phyloP scores from a whole-genome alignment of 2,329 filamentous ascomycete species.

The Kalmusia sp. region DNA sequence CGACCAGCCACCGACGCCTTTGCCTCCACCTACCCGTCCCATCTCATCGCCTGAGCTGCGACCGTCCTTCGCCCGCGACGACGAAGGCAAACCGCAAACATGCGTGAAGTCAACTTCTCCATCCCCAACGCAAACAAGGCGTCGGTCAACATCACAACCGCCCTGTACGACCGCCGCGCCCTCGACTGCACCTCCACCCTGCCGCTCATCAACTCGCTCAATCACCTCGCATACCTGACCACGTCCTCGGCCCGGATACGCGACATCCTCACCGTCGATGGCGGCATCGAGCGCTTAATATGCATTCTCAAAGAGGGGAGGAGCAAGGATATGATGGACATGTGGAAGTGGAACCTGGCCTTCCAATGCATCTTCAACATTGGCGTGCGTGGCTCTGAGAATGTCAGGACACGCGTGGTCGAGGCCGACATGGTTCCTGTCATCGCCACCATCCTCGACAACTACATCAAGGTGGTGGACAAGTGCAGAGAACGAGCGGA shows the following conservation, averaged over 20 bases:
- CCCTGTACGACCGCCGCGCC: conserved; percentile 94
- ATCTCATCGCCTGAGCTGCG: conserved; percentile 14
- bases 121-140: conserved; percentile 99
- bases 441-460: conserved; percentile 96
- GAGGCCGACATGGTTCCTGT: conserved; percentile 99
- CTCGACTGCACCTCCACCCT: conserved; percentile 98
- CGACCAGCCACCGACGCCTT: conserved; percentile 6
- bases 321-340: conserved; percentile 98
- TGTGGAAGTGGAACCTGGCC: conserved; percentile 99
- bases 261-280: conserved; percentile 98
- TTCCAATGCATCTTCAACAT: conserved; percentile 99
- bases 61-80: conserved; percentile 17
- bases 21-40: conserved; percentile 9
- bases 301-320: conserved; percentile 98
- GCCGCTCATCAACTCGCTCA: conserved; percentile 97
- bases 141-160: conserved; percentile 97
- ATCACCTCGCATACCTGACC: conserved; percentile 97
- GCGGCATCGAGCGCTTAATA: conserved; percentile 93
- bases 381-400: conserved; percentile 92
- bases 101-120: conserved; percentile 99
- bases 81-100: conserved; percentile 60
- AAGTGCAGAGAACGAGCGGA: conserved; percentile 88
- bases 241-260: conserved; percentile 97
- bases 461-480: conserved; percentile 96
- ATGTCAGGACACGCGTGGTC: conserved; percentile 90